Evolutionary conservation across 352 stramenopile genomes (phyloP).

Genomic region (Pythium monospermum): DNA sequence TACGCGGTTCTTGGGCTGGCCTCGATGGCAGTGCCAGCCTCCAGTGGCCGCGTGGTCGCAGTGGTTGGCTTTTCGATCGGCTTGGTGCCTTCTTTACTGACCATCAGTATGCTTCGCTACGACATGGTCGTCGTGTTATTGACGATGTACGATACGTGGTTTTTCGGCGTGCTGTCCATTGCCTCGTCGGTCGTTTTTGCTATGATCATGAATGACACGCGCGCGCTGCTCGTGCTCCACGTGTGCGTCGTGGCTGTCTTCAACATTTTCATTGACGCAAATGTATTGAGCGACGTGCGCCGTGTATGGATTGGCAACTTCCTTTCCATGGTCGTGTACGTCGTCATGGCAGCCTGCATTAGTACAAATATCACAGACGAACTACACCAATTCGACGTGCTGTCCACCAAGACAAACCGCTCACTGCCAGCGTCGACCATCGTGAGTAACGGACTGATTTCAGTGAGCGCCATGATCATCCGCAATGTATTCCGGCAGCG

Average conservation of each 20-base stretch:
- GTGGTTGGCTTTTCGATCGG: background rate
- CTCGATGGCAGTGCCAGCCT: conserved; percentile 15
- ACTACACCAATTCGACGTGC: conserved; percentile 6
- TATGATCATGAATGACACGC: background rate
- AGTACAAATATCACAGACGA: conserved; percentile 1
- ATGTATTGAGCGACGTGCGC: conserved; percentile 3
- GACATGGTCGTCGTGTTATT: conserved; percentile 29
- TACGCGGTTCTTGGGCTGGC: too few species aligned
- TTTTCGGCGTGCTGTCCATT: conserved; percentile 23
- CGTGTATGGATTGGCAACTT: conserved; percentile 9
- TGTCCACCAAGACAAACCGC: conserved; percentile 12
- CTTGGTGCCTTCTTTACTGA: background rate
- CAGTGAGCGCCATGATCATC: conserved; percentile 8
- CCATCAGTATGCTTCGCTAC: conserved; percentile 22
- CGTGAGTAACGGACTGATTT: conserved; percentile 4
- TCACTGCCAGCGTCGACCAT: conserved; percentile 1
- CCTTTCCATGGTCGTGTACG: background rate
- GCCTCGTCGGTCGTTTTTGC: background rate
- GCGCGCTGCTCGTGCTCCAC: background rate
- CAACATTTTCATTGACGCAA: conserved; percentile 20
- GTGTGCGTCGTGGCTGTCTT: background rate
- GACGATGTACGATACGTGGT: conserved; percentile 39
- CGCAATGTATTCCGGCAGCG: conserved; percentile 12
- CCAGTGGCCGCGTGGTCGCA: background rate
- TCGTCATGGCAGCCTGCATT: background rate